Evolutionary conservation across 192 early-diverging fungal genomes (phyloP).

Genomic region (Coemansia sp.): DNA sequence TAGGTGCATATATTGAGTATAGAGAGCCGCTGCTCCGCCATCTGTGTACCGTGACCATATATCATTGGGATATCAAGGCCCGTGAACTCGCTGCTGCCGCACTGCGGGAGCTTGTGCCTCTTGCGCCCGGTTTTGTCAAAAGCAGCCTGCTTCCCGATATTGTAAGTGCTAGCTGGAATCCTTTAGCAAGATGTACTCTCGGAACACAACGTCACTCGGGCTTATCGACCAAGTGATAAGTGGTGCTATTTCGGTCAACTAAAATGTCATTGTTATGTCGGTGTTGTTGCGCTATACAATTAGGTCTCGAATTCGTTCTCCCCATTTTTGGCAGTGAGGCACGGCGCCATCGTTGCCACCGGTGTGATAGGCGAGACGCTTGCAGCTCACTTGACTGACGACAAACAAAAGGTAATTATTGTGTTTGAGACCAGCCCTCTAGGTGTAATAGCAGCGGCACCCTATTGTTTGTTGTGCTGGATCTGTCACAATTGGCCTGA

Average conservation of each 20-base stretch:
- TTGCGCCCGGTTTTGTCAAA: constrained; percentile 57
- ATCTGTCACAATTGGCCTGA: no score
- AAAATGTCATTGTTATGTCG: no score
- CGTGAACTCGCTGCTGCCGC: constrained; percentile 74
- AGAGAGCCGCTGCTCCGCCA: constrained; percentile 73
- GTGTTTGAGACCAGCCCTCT: no score
- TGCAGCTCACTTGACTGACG: constrained; percentile 9
- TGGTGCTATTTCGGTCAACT: no score
- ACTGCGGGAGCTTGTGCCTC: constrained; percentile 59
- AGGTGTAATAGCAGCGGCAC: no score
- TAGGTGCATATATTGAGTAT: constrained; percentile 66
- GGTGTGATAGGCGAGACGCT: constrained; percentile 36
- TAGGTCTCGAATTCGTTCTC: constrained; percentile 33
- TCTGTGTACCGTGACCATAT: constrained; percentile 69
- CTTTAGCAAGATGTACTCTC: not conserved
- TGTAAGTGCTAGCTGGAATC: constrained; percentile 45
- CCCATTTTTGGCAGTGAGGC: constrained; percentile 49
- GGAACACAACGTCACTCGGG: not conserved
- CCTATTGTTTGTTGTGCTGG: not conserved
- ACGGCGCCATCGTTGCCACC: constrained; percentile 37
- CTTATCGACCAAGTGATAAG: no score
- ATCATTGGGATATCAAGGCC: constrained; percentile 87
- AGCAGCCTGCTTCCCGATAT: constrained; percentile 55
- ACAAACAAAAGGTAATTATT: not conserved
- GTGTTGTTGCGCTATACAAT: no score